Percentiles rank a stretch among this genome's conserved stretches.
These are phyloP conservation scores for Hygrophorus pudorinus DNA, from an alignment of 768 basidiomycete species.

Conservation along the genomic window DNA sequence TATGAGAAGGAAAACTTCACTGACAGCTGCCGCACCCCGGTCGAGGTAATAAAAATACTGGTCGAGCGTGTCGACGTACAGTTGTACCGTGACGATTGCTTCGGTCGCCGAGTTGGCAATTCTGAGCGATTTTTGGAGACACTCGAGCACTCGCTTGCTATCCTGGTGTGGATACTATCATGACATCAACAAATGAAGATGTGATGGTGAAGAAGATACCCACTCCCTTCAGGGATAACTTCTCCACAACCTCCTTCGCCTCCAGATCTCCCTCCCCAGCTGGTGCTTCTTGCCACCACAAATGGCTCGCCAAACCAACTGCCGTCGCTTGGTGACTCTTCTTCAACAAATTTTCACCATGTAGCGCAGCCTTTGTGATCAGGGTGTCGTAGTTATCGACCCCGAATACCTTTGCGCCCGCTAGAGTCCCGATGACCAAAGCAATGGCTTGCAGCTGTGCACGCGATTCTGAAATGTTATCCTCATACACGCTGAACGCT, in stretches of 20 bases:
- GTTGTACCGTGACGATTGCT: slow-evolving; percentile 91
- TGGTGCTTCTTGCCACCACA: slow-evolving; percentile 92
- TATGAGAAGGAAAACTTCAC: slow-evolving; percentile 17
- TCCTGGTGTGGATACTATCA: slow-evolving; percentile 78
- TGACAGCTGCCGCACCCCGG: slow-evolving; percentile 81
- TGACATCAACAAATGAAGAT: background rate
- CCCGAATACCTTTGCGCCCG: slow-evolving; percentile 84
- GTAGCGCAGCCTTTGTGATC: slow-evolving; percentile 97
- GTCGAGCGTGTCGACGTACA: slow-evolving; percentile 94
- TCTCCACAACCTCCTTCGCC: slow-evolving; percentile 26
- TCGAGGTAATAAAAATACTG: slow-evolving; percentile 96
- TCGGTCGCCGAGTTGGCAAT: slow-evolving; percentile 96
- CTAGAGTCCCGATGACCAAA: slow-evolving; percentile 84
- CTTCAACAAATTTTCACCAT: slow-evolving; percentile 92
- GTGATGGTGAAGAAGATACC: slow-evolving; percentile 19
- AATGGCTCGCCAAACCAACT: slow-evolving; percentile 88
- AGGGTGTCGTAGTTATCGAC: slow-evolving; percentile 95
- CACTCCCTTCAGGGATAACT: slow-evolving; percentile 36
- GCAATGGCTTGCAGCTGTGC: slow-evolving; percentile 98
- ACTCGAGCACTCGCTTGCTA: slow-evolving; percentile 95
- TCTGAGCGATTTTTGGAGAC: slow-evolving; percentile 90
- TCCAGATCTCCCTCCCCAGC: slow-evolving; percentile 20
- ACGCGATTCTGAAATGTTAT: slow-evolving; percentile 90
- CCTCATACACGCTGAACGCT: slow-evolving; percentile 96
- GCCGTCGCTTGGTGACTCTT: slow-evolving; percentile 97